Percentiles rank a stretch among this genome's conserved stretches.
Evolutionary conservation across 495 filamentous ascomycete genomes (phyloP).

Genomic region (Daldinia childiae): DNA sequence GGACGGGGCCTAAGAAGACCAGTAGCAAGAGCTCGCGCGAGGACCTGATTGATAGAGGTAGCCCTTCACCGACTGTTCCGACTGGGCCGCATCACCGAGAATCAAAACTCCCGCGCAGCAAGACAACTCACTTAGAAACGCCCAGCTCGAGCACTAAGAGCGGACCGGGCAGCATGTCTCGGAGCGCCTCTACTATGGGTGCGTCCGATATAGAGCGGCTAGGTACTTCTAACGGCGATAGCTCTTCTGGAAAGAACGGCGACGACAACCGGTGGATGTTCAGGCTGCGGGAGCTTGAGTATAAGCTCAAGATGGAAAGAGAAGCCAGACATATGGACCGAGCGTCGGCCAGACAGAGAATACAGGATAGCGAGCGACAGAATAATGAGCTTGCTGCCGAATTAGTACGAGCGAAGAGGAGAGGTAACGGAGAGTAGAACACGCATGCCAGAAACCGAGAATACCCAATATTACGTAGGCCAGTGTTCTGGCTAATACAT

Average conservation of each 20-base stretch:
- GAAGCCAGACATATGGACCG: constrained; percentile 89
- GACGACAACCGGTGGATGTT: constrained; percentile 83
- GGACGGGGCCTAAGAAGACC: constrained; percentile 31
- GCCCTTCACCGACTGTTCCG: constrained; percentile 60
- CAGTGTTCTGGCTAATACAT: background rate
- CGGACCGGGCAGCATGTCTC: constrained; percentile 45
- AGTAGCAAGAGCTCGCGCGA: constrained; percentile 43
- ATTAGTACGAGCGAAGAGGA: constrained; percentile 42
- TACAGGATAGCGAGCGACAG: constrained; percentile 83
- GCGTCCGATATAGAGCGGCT: constrained; percentile 39
- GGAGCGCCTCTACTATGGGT: constrained; percentile 42
- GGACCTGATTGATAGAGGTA: constrained; percentile 46
- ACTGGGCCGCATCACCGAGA: constrained; percentile 56
- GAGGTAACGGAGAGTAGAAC: constrained; percentile 38
- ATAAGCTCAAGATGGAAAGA: constrained; percentile 85
- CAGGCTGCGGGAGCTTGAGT: constrained; percentile 84
- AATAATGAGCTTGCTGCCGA: constrained; percentile 69
- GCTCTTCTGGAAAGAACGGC: constrained; percentile 38
- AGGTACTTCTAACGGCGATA: constrained; percentile 39
- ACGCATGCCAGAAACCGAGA: background rate
- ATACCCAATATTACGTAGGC: background rate
- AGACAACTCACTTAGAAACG: constrained; percentile 44
- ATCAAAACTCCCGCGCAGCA: constrained; percentile 50
- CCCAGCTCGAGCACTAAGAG: constrained; percentile 36
- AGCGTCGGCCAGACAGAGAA: constrained; percentile 79